Evolutionary conservation across 1,139 yeast species (phyloP).

Genomic region (Debaryomyces nepalensis): DNA sequence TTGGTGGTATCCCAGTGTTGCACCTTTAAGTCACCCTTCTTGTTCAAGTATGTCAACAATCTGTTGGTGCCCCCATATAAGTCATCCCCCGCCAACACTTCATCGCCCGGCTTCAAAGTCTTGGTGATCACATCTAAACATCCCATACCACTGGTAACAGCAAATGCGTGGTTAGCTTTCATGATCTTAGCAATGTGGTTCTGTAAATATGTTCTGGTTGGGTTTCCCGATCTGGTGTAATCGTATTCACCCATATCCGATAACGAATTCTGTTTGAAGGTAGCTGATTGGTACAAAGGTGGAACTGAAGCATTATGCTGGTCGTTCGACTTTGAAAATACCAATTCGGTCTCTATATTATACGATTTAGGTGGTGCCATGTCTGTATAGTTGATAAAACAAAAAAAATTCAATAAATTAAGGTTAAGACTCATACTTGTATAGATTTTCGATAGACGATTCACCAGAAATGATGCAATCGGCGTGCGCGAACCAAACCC

Average conservation of each 20-base stretch:
- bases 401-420: background rate
- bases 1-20: slow-evolving; percentile 84
- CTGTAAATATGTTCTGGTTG: slow-evolving; percentile 83
- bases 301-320: slow-evolving; percentile 82
- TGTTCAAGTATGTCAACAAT: slow-evolving; percentile 71
- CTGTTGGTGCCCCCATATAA: slow-evolving; percentile 93
- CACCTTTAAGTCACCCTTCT: slow-evolving; percentile 69
- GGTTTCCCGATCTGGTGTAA: slow-evolving; percentile 94
- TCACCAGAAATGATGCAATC: slow-evolving; percentile 16
- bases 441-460: slow-evolving; percentile 5
- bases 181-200: slow-evolving; percentile 76
- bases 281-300: slow-evolving; percentile 91
- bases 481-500: slow-evolving; percentile 2
- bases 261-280: slow-evolving; percentile 83
- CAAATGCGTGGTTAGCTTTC: slow-evolving; percentile 72
- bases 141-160: slow-evolving; percentile 92
- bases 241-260: slow-evolving; percentile 84
- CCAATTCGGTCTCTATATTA: slow-evolving; percentile 74
- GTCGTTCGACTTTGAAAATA: slow-evolving; percentile 67
- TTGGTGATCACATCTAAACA: slow-evolving; percentile 84
- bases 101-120: slow-evolving; percentile 74
- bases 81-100: slow-evolving; percentile 91
- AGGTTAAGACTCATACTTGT: slow-evolving; percentile 4
- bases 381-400: slow-evolving; percentile 3
- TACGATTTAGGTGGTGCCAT: slow-evolving; percentile 41